Conservation (phyloP, 495 filamentous ascomycete genomes). For the Trypethelium eluteriae region DNA sequence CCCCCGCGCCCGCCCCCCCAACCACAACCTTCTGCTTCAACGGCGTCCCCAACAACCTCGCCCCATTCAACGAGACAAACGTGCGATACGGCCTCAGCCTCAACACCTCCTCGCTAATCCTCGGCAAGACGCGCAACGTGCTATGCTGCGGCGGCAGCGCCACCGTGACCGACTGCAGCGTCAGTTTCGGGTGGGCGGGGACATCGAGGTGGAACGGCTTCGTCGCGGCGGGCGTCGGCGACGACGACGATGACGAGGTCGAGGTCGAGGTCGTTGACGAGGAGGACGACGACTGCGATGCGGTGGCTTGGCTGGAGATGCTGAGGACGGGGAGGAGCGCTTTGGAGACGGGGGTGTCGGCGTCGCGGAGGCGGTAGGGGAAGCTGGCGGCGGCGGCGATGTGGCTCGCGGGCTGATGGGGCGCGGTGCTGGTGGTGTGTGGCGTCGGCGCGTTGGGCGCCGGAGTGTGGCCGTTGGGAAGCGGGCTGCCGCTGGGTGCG, state of each 20-base stretch:
- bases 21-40: slow-evolving; percentile 20
- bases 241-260: slow-evolving; percentile 38
- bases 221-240: slow-evolving; percentile 8
- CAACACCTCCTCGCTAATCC: slow-evolving; percentile 44
- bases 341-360: slow-evolving; percentile 18
- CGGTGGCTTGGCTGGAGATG: slow-evolving; percentile 55
- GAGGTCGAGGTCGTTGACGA: slow-evolving; percentile 4
- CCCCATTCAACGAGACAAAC: slow-evolving; percentile 49
- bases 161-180: slow-evolving; percentile 61
- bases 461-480: slow-evolving; percentile 33
- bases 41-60: slow-evolving; percentile 24
- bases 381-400: slow-evolving; percentile 16
- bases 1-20: slow-evolving; percentile 14
- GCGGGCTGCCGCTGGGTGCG: background rate
- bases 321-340: slow-evolving; percentile 37
- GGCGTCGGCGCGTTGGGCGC: slow-evolving; percentile 25
- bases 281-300: slow-evolving; percentile 39
- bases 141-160: slow-evolving; percentile 55
- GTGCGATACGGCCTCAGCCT: slow-evolving; percentile 55
- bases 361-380: slow-evolving; percentile 17
- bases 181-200: slow-evolving; percentile 50
- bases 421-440: slow-evolving; percentile 1
- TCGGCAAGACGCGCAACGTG: slow-evolving; percentile 57
- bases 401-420: slow-evolving; percentile 17
- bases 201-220: slow-evolving; percentile 49